A percentile compares a stretch with the other conserved stretches of the same genome.
Conservation (phyloP, 495 filamentous ascomycete species). For the Saxophila tyrrhenica region DNA sequence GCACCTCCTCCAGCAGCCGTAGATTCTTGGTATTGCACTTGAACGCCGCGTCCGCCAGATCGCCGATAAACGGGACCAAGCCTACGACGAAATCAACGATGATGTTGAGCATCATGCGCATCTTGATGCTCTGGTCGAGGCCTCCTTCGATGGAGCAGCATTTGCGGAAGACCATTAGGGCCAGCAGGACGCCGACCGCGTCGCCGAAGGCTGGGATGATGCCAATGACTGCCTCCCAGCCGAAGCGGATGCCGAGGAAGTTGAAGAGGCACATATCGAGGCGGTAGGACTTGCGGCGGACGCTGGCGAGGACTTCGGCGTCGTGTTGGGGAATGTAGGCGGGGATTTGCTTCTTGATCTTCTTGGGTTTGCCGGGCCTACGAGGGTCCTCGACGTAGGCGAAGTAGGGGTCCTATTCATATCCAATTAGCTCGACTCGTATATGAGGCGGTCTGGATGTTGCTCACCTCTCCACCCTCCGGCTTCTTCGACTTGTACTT, state of each 20-base stretch:
- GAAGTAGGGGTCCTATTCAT: conserved; percentile 35
- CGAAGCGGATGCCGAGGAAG: conserved; percentile 64
- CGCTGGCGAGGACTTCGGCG: conserved; percentile 61
- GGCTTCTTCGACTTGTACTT: conserved; percentile 30
- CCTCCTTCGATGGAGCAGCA: conserved; percentile 61
- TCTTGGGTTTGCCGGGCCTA: conserved; percentile 27
- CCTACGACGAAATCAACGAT: conserved; percentile 69
- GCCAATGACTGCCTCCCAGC: conserved; percentile 72
- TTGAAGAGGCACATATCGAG: conserved; percentile 73
- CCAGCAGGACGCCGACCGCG: conserved; percentile 54
- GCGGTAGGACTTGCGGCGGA: conserved; percentile 68
- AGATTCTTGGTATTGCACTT: conserved; percentile 31
- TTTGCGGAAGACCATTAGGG: conserved; percentile 55
- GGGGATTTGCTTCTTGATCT: conserved; percentile 33
- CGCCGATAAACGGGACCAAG: conserved; percentile 74
- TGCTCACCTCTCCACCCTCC: conserved; percentile 15
- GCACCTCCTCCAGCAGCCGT: conserved; percentile 24
- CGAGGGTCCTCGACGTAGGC: conserved; percentile 22
- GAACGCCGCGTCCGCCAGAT: conserved; percentile 55
- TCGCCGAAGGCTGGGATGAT: conserved; percentile 71
- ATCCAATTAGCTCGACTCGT: too few relatives aligned
- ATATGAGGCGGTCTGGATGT: background rate
- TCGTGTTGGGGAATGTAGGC: conserved; percentile 62
- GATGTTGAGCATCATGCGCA: conserved; percentile 69
- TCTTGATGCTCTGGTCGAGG: conserved; percentile 43